Evolutionary conservation across 2,329 filamentous ascomycete species (phyloP).

Genomic region (Trichoderma oligosporum): DNA sequence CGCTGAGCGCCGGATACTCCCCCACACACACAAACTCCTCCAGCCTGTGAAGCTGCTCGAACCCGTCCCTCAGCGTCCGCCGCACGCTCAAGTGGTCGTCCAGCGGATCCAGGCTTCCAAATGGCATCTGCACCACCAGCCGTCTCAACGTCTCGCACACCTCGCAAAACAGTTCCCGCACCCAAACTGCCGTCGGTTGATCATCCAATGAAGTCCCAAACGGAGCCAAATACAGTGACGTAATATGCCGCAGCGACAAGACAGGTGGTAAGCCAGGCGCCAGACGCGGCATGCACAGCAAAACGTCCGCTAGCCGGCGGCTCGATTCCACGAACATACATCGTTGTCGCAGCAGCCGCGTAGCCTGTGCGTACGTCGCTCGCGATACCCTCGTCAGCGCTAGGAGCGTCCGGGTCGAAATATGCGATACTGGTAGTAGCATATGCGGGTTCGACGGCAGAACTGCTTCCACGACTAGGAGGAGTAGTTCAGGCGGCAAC

Average conservation of each 20-base stretch:
- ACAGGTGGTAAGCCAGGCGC: conserved; percentile 30
- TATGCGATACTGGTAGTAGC: conserved; percentile 38
- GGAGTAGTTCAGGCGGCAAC: conserved; percentile 36
- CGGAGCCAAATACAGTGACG: conserved; percentile 41
- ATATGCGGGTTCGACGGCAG: conserved; percentile 31
- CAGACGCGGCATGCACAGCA: conserved; percentile 34
- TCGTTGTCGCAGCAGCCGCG: conserved; percentile 41
- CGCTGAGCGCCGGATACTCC: conserved; percentile 43
- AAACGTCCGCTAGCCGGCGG: conserved; percentile 33
- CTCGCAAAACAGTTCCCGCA: conserved; percentile 42
- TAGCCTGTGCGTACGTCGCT: conserved; percentile 40
- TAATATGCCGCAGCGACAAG: conserved; percentile 34
- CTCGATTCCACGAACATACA: conserved; percentile 44
- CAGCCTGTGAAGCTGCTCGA: conserved; percentile 40
- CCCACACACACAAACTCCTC: conserved; percentile 48
- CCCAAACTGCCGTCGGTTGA: conserved; percentile 37
- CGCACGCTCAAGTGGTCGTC: conserved; percentile 41
- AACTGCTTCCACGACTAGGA: conserved; percentile 35
- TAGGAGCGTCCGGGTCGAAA: conserved; percentile 42
- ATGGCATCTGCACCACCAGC: conserved; percentile 47
- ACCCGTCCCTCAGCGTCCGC: conserved; percentile 43
- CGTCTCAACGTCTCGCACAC: conserved; percentile 40
- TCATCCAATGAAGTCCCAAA: conserved; percentile 38
- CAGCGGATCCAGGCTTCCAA: conserved; percentile 40
- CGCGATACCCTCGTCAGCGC: conserved; percentile 43